Evolutionary conservation across 148 eudicot genomes (phyloP).

Genomic region (Chenopodium berlandieri): DNA sequence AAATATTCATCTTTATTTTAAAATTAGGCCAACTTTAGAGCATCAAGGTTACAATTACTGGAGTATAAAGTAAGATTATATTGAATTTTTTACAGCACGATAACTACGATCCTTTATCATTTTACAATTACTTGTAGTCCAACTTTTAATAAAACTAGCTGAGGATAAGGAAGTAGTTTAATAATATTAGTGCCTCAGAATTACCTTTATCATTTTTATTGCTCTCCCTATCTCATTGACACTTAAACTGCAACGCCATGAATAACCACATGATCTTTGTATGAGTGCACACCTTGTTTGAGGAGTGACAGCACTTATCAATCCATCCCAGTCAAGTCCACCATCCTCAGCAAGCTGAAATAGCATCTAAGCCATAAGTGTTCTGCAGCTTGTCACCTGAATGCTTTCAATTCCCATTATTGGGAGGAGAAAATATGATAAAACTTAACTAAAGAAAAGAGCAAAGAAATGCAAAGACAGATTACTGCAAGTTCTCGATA

Average conservation of each 20-base stretch:
- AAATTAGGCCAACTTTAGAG: neutral
- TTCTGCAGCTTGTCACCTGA: neutral
- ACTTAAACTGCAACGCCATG: constrained; percentile 94
- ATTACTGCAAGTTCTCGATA: constrained; percentile 83
- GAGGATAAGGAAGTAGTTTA: neutral
- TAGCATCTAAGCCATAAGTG: constrained; percentile 5
- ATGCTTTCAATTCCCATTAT: neutral
- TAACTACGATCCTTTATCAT: neutral
- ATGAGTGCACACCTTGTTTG: constrained; percentile 91
- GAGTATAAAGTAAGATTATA: neutral
- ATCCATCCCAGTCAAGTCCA: constrained; percentile 78
- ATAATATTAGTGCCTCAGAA: neutral
- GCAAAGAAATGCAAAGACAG: constrained; percentile 5
- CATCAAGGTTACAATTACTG: neutral
- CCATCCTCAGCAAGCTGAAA: constrained; percentile 83
- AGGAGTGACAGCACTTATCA: constrained; percentile 59
- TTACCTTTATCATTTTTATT: constrained; percentile 78
- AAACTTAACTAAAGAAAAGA: neutral
- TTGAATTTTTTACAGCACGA: neutral
- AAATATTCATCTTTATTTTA: neutral
- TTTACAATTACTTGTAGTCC: neutral
- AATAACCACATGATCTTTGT: constrained; percentile 97
- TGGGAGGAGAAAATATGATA: neutral
- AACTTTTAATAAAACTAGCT: constrained; percentile 2
- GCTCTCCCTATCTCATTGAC: constrained; percentile 82